Evolutionary conservation across 2,329 filamentous ascomycete genomes (phyloP).

Genomic region (Aspergillus niger): DNA sequence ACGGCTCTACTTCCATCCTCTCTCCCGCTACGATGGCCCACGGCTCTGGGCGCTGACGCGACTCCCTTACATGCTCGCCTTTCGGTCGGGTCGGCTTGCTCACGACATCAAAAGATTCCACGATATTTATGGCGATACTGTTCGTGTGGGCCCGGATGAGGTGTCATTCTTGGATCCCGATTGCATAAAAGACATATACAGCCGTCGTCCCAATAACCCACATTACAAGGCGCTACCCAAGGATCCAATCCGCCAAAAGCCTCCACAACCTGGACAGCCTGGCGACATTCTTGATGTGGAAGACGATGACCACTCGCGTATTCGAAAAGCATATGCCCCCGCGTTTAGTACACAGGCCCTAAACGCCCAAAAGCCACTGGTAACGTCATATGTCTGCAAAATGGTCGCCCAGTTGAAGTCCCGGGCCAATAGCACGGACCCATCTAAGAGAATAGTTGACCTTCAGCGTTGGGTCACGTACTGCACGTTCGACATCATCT

Average conservation of each 20-base stretch:
- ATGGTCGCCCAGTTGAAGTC: conserved; percentile 1
- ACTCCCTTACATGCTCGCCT: conserved; percentile 34
- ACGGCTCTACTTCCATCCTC: conserved; percentile 47
- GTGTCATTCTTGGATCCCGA: conserved; percentile 48
- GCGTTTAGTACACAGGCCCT: conserved; percentile 48
- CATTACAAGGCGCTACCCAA: background rate
- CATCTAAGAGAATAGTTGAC: conserved; percentile 19
- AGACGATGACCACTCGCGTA: conserved; percentile 36
- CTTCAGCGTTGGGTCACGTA: conserved; percentile 40
- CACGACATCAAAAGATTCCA: conserved; percentile 39
- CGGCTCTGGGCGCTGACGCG: conserved; percentile 33
- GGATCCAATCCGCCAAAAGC: background rate
- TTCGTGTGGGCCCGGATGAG: conserved; percentile 46
- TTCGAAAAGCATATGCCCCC: conserved; percentile 42
- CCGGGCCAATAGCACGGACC: background rate
- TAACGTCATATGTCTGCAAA: conserved; percentile 42
- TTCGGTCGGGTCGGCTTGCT: conserved; percentile 32
- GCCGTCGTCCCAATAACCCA: conserved; percentile 13
- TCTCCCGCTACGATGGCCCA: conserved; percentile 48
- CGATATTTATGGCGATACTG: conserved; percentile 38
- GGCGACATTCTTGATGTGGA: conserved; percentile 20
- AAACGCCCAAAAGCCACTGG: conserved; percentile 41
- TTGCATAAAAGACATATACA: conserved; percentile 47
- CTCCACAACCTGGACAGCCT: conserved; percentile 22
- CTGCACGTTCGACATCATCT: conserved; percentile 45